Conservation (phyloP, 495 filamentous ascomycete genomes). For the Astrothelium macrocarpum region DNA sequence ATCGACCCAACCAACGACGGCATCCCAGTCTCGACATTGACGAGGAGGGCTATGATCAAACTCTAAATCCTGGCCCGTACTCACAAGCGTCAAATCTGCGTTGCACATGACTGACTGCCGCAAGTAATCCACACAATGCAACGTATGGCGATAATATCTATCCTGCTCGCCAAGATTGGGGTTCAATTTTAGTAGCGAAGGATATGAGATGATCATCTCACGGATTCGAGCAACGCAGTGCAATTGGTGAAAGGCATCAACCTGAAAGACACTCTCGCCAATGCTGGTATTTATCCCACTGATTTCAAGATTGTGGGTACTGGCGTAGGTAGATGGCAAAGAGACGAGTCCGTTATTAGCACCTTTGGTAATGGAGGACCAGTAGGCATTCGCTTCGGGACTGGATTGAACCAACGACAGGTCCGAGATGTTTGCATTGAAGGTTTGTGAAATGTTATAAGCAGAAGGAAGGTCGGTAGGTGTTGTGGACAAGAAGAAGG, state of each 20-base stretch:
- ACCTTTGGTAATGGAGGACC: background rate
- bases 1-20: background rate
- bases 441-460: background rate
- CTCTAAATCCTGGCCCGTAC: background rate
- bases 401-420: background rate
- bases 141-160: background rate
- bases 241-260: background rate
- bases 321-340: background rate
- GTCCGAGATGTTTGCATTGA: background rate
- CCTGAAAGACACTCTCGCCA: background rate
- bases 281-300: background rate
- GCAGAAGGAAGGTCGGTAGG: background rate
- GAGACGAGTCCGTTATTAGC: background rate
- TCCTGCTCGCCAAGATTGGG: conserved; percentile 3
- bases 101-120: conserved; percentile 1
- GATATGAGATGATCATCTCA: conserved; percentile 5
- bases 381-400: background rate
- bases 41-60: background rate
- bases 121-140: conserved; percentile 1
- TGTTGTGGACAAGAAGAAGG: background rate
- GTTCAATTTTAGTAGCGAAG: background rate
- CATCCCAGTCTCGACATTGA: conserved; percentile 1
- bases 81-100: background rate
- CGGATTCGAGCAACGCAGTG: background rate
- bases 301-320: background rate